These are phyloP conservation scores for Solanum chilense DNA, from an alignment of 257 asterid genomes.

Conservation along the genomic window DNA sequence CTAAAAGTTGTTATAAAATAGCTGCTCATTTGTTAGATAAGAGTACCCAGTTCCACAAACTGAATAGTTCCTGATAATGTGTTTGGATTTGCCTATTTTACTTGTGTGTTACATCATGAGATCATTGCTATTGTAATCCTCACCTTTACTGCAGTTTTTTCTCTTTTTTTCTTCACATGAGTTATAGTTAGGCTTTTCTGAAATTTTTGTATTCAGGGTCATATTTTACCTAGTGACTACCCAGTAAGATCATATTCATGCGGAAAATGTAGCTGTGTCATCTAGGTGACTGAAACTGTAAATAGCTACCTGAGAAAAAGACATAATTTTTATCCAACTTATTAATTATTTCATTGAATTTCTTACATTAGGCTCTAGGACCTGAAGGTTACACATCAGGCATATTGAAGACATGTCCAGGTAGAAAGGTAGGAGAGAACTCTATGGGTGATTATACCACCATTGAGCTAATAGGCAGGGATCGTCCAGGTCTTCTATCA, in stretches of 20 bases:
- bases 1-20: neutral
- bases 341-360: slow-evolving; percentile 3
- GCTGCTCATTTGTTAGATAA: neutral
- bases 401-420: slow-evolving; percentile 46
- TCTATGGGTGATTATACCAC: slow-evolving; percentile 63
- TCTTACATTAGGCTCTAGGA: slow-evolving; percentile 54
- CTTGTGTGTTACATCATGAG: neutral
- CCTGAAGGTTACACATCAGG: slow-evolving; percentile 72
- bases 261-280: neutral
- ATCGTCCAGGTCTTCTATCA: slow-evolving; percentile 85
- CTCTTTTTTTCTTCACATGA: neutral
- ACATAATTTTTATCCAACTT: neutral
- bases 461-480: slow-evolving; percentile 79
- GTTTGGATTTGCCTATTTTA: neutral
- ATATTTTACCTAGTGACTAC: neutral
- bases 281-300: neutral
- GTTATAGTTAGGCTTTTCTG: neutral
- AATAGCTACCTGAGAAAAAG: neutral
- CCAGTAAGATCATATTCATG: neutral
- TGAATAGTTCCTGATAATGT: neutral
- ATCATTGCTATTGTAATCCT: neutral
- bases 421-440: slow-evolving; percentile 52
- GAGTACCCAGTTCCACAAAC: neutral
- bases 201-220: neutral
- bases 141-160: neutral